phyloP scores from a whole-genome alignment of 805 yeast genomes.

The Blastobotrys robertii region DNA sequence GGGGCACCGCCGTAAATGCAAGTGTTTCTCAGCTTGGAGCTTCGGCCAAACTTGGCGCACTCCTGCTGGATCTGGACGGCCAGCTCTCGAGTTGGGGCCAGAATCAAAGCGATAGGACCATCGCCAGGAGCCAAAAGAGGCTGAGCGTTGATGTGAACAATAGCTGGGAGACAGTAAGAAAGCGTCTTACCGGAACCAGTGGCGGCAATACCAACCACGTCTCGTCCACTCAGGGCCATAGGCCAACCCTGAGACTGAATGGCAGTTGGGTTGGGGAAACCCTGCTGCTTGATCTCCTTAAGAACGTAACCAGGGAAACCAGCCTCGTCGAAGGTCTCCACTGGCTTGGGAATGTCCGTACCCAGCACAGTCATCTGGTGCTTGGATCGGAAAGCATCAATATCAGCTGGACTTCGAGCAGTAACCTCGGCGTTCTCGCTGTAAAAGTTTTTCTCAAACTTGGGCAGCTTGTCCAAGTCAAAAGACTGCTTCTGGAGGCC shows the following conservation, averaged over 20 bases:
- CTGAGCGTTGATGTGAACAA: constrained; percentile 97
- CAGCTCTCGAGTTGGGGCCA: constrained; percentile 98
- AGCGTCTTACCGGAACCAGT: constrained; percentile 99
- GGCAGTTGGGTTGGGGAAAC: constrained; percentile 89
- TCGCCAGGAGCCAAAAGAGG: constrained; percentile 89
- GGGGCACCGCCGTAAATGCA: constrained; percentile 99
- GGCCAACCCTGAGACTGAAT: constrained; percentile 99
- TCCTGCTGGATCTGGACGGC: constrained; percentile 96
- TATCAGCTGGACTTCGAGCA: constrained; percentile 63
- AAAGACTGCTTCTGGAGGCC: constrained; percentile 67
- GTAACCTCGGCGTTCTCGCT: constrained; percentile 73
- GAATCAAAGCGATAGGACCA: constrained; percentile 91
- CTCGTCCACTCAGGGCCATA: constrained; percentile 98
- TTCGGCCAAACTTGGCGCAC: constrained; percentile 86
- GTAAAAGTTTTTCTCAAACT: constrained; percentile 92
- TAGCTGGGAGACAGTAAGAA: constrained; percentile 93
- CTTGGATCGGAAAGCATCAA: constrained; percentile 65
- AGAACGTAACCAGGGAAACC: constrained; percentile 95
- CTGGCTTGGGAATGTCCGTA: constrained; percentile 85
- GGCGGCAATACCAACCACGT: constrained; percentile 97
- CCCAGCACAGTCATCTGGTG: constrained; percentile 84
- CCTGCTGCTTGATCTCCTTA: constrained; percentile 79
- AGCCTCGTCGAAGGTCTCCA: constrained; percentile 88
- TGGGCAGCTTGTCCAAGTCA: constrained; percentile 68
- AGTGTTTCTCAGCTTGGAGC: constrained; percentile 84